Conservation (phyloP, 73 alveolate species). For the Paramecium pentaurelia region DNA sequence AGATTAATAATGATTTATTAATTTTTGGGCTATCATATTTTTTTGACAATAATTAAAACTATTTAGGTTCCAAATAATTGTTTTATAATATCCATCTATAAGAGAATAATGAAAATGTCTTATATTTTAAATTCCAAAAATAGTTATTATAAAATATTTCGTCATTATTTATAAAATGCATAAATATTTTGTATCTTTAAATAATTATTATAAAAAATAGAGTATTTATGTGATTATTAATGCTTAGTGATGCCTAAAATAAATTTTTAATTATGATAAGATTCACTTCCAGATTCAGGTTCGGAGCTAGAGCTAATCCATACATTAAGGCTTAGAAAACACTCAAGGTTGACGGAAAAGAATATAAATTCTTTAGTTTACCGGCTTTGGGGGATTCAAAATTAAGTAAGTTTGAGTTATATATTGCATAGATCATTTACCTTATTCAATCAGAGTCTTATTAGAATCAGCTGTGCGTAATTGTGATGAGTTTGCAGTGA, state of each 20-base stretch:
- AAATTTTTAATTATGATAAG: constrained; percentile 25
- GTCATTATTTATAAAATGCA: neutral
- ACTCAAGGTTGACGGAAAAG: constrained; percentile 57
- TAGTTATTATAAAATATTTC: neutral
- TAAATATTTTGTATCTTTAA: neutral
- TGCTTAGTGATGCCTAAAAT: neutral
- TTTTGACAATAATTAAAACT: neutral
- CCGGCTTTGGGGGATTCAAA: constrained; percentile 52
- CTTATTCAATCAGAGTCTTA: constrained; percentile 78
- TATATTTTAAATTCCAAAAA: neutral
- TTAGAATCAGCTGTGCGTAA: constrained; percentile 86
- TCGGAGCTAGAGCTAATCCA: constrained; percentile 49
- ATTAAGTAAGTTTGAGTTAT: constrained; percentile 27
- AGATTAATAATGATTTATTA: neutral
- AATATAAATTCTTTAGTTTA: constrained; percentile 52
- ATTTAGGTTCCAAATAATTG: no score
- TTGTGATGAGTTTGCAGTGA: constrained; percentile 79
- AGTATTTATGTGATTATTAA: neutral
- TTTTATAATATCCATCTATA: neutral
- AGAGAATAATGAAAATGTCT: neutral
- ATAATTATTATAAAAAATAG: neutral
- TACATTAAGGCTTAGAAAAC: neutral
- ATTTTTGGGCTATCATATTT: neutral
- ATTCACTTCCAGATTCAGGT: constrained; percentile 17
- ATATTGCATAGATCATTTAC: constrained; percentile 49